Evolutionary conservation across 208 protist species (phyloP).

Genomic region (Crithidia acanthocephali): DNA sequence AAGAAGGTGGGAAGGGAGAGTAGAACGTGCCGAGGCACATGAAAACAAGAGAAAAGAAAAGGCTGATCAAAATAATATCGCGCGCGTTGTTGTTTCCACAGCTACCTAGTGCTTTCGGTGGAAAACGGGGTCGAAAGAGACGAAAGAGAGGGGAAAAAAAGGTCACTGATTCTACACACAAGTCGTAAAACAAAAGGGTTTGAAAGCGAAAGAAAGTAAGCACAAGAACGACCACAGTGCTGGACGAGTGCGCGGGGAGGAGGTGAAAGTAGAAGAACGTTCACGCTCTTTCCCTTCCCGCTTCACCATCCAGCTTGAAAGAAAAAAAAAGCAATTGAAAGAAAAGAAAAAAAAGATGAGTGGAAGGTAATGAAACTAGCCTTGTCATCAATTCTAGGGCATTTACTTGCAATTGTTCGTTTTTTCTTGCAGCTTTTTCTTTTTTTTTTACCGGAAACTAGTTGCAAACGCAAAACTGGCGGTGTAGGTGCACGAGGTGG

Average conservation of each 20-base stretch:
- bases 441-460: neutral
- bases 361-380: too few relatives aligned
- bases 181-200: neutral
- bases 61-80: constrained; percentile 1
- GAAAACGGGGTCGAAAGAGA: neutral
- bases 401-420: neutral
- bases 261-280: too few relatives aligned
- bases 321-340: constrained; percentile 2
- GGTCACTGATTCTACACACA: neutral
- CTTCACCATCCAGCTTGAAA: neutral
- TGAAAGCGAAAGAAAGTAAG: neutral
- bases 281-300: neutral
- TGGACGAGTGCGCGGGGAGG: too few relatives aligned
- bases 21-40: neutral
- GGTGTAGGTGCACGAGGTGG: too few relatives aligned
- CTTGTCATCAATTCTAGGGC: neutral
- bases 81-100: constrained; percentile 1
- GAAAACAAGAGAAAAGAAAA: neutral
- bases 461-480: too few relatives aligned
- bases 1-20: neutral
- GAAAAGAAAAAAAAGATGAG: neutral
- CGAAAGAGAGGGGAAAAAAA: neutral
- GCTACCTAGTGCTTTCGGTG: neutral
- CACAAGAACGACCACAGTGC: neutral
- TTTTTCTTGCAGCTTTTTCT: neutral